Evolutionary conservation across 2,329 filamentous ascomycete species (phyloP).

Genomic region (Magnaporthiopsis rhizophila): DNA sequence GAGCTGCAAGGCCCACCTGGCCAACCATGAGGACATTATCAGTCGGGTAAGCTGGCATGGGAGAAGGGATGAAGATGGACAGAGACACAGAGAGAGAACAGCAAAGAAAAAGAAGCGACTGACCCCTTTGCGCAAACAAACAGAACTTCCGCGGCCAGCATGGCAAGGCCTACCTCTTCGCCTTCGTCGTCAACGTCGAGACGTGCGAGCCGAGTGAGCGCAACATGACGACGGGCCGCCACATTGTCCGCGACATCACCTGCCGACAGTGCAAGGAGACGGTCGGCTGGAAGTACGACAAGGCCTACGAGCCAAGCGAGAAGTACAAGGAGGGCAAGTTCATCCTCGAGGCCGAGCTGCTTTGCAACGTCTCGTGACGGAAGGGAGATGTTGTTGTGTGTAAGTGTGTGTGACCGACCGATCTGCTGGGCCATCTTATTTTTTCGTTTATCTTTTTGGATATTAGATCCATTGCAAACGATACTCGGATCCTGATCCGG

Average conservation of each 20-base stretch:
- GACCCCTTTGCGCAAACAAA: neutral
- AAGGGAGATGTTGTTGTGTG: neutral
- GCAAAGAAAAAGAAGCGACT: neutral
- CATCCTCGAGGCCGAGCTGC: slow-evolving; percentile 85
- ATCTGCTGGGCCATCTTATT: neutral
- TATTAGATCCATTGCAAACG: neutral
- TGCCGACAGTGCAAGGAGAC: slow-evolving; percentile 88
- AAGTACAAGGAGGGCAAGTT: slow-evolving; percentile 99
- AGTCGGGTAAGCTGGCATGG: slow-evolving; percentile 59
- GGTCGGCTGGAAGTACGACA: slow-evolving; percentile 99
- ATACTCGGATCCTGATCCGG: too few species aligned
- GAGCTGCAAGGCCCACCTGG: slow-evolving; percentile 89
- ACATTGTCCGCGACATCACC: slow-evolving; percentile 86
- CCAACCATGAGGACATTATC: slow-evolving; percentile 93
- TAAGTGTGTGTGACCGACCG: neutral
- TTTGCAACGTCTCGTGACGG: slow-evolving; percentile 57
- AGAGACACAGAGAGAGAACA: neutral
- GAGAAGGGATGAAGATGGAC: neutral
- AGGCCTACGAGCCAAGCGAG: slow-evolving; percentile 83
- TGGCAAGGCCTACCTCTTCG: slow-evolving; percentile 96
- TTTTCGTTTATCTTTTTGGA: neutral
- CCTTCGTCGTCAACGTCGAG: slow-evolving; percentile 84
- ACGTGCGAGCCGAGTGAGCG: slow-evolving; percentile 81
- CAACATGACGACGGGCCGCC: slow-evolving; percentile 94
- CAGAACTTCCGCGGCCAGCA: slow-evolving; percentile 98